Evolutionary conservation across 768 basidiomycete genomes (phyloP).

Genomic region (Podaxis sp.): DNA sequence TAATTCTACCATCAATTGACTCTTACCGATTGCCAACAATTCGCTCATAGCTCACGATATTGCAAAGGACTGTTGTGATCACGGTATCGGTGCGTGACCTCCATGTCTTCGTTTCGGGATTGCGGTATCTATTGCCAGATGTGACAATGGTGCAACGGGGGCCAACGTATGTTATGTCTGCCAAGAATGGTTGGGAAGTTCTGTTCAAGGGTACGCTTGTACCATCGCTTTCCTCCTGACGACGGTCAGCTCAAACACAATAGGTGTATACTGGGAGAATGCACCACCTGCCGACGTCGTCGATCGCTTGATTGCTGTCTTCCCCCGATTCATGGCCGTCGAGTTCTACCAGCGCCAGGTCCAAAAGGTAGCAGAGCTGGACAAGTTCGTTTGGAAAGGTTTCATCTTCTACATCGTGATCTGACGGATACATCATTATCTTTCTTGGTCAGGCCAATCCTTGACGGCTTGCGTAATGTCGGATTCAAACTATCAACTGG

Average conservation of each 20-base stretch:
- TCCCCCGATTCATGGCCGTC: conserved; percentile 30
- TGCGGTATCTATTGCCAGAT: conserved; percentile 25
- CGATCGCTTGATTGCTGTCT: conserved; percentile 45
- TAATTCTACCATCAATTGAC: neutral
- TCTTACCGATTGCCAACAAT: neutral
- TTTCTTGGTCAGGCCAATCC: conserved; percentile 21
- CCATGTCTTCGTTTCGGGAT: conserved; percentile 25
- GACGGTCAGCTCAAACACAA: neutral
- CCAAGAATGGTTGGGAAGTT: conserved; percentile 31
- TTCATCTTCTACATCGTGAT: too few species aligned
- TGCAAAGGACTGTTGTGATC: conserved; percentile 28
- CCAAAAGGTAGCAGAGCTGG: conserved; percentile 25
- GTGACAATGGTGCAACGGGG: conserved; percentile 46
- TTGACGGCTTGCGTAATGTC: conserved; percentile 34
- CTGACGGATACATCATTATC: neutral
- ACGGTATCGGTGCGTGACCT: conserved; percentile 26
- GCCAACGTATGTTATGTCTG: conserved; percentile 49
- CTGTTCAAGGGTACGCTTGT: conserved; percentile 19
- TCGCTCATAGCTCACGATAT: conserved; percentile 33
- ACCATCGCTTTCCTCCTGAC: too few species aligned
- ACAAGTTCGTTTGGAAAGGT: conserved; percentile 24
- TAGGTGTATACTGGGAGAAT: conserved; percentile 39
- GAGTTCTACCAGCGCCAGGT: conserved; percentile 20
- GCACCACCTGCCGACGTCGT: conserved; percentile 44
- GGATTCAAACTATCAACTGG: conserved; percentile 46